These are phyloP conservation scores for Picochlorum sp. DNA, from an alignment of 139 green algal genomes.

Conservation along the genomic window DNA sequence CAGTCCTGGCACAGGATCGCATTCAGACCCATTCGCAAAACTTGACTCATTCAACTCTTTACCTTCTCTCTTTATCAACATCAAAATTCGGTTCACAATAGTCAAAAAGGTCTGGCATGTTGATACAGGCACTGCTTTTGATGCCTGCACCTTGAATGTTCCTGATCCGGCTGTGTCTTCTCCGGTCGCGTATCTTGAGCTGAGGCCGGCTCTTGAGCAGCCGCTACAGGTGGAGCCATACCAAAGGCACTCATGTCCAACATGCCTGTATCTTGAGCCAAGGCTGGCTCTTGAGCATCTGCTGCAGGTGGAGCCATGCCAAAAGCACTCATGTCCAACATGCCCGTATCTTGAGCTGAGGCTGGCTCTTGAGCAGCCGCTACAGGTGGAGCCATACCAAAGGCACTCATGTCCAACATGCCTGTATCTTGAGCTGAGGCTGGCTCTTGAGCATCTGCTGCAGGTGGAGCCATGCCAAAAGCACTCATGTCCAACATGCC, in stretches of 20 bases:
- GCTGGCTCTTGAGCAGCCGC: background rate
- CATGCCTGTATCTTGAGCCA: constrained; percentile 26
- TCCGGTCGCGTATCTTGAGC: background rate
- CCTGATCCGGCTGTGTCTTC: background rate
- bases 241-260: constrained; percentile 44
- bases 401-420: constrained; percentile 41
- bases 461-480: background rate
- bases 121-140: no score
- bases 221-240: constrained; percentile 5
- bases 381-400: constrained; percentile 19
- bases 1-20: no score
- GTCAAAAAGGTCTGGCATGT: no score
- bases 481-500: no score
- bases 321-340: constrained; percentile 44
- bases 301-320: constrained; percentile 14
- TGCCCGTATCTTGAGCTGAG: constrained; percentile 11
- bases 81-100: no score
- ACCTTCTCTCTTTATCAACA: no score
- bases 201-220: no score
- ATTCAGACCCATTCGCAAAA: no score
- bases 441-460: background rate
- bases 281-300: constrained; percentile 5
- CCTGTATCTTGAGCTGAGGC: constrained; percentile 20
- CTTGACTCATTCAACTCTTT: no score
- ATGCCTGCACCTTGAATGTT: background rate